Evolutionary conservation across 2,329 filamentous ascomycete species (phyloP).

Genomic region (Venturia effusa): DNA sequence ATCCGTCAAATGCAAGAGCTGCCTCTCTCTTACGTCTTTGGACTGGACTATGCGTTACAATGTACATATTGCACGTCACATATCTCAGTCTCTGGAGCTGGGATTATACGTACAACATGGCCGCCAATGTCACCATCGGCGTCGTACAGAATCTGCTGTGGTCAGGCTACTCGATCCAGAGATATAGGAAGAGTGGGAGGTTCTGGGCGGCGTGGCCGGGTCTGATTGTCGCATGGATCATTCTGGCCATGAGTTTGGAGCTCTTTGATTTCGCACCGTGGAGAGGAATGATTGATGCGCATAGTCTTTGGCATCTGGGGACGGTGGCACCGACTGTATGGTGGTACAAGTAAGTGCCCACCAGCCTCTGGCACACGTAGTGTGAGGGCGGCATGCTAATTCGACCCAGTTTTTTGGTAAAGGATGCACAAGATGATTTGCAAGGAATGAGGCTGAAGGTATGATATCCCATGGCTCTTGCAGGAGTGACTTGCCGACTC

Average conservation of each 20-base stretch:
- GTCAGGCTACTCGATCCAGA: slow-evolving; percentile 68
- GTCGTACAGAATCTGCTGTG: slow-evolving; percentile 73
- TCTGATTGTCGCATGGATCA: slow-evolving; percentile 82
- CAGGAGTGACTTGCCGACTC: background rate
- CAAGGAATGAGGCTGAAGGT: slow-evolving; percentile 63
- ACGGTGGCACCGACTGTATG: slow-evolving; percentile 79
- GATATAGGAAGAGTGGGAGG: slow-evolving; percentile 60
- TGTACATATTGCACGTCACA: slow-evolving; percentile 67
- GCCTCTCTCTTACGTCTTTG: slow-evolving; percentile 56
- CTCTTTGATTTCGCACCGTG: slow-evolving; percentile 86
- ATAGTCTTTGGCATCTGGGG: slow-evolving; percentile 90
- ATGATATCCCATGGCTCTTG: slow-evolving; percentile 20
- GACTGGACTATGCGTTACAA: slow-evolving; percentile 58
- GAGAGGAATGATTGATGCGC: slow-evolving; percentile 75
- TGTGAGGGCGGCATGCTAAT: slow-evolving; percentile 12
- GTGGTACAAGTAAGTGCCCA: slow-evolving; percentile 81
- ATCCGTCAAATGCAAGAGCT: slow-evolving; percentile 26
- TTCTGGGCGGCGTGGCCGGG: slow-evolving; percentile 84
- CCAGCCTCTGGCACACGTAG: slow-evolving; percentile 13
- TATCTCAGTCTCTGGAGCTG: slow-evolving; percentile 81
- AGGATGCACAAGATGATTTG: slow-evolving; percentile 75
- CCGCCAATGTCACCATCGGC: slow-evolving; percentile 77
- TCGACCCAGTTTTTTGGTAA: slow-evolving; percentile 63
- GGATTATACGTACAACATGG: slow-evolving; percentile 98
- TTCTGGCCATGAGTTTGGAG: slow-evolving; percentile 91